These are phyloP conservation scores for Sphagnum magellanicum DNA, from an alignment of 228 moss, liverwort and hornwort species.

Conservation along the genomic window DNA sequence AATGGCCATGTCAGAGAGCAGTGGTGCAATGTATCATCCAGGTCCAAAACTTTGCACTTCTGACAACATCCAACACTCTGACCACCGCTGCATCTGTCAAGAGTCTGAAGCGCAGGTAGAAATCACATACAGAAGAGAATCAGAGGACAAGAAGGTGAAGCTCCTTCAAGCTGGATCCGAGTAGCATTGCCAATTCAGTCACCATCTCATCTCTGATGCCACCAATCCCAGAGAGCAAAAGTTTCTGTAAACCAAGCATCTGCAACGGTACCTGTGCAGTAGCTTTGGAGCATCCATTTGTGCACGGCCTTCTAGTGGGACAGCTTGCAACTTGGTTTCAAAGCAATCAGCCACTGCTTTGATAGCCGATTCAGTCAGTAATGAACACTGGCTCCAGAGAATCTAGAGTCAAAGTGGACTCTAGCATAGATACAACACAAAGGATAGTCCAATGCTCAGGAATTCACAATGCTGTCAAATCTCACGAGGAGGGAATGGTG, in stretches of 20 bases:
- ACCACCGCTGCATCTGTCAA: slow-evolving; percentile 39
- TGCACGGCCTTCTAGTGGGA: slow-evolving; percentile 20
- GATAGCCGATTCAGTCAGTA: slow-evolving; percentile 22
- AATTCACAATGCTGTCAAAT: no score
- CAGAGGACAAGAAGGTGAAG: slow-evolving; percentile 7
- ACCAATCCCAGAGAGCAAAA: slow-evolving; percentile 26
- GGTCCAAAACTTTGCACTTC: slow-evolving; percentile 26
- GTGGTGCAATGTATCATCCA: slow-evolving; percentile 12
- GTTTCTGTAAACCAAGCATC: slow-evolving; percentile 28
- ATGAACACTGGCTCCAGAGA: slow-evolving; percentile 16
- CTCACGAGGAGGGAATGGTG: no score
- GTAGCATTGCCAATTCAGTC: slow-evolving; percentile 19
- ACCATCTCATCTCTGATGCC: slow-evolving; percentile 35
- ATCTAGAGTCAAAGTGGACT: no score
- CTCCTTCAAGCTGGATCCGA: slow-evolving; percentile 26
- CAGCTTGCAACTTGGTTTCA: slow-evolving; percentile 20
- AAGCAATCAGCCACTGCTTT: slow-evolving; percentile 16
- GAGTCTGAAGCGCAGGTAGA: not conserved
- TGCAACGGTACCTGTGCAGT: slow-evolving; percentile 25
- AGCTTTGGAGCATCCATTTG: slow-evolving; percentile 30
- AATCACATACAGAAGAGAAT: not conserved
- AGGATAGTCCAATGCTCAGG: no score
- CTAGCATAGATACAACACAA: no score
- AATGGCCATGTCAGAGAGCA: slow-evolving; percentile 35
- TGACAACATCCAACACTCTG: slow-evolving; percentile 33